Evolutionary conservation across 371 early-diverging fungal species (phyloP), one percentile per base, ranked within the genome.

Genomic region (Apophysomyces sp.): DNA sequence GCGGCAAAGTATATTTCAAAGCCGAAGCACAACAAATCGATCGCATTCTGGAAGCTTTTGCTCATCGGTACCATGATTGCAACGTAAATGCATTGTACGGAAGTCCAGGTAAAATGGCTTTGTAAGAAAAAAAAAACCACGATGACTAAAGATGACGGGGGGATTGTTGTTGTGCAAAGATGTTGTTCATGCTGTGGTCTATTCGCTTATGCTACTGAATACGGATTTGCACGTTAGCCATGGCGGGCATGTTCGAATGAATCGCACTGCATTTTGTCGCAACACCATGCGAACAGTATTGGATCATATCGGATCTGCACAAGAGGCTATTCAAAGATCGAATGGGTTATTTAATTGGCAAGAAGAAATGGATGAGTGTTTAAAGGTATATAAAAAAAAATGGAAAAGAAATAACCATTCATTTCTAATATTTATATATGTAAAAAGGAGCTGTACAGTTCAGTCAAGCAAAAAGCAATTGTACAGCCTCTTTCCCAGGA

Each of bases 11-110:
- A 4, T 86, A 88, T 28, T 77, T 97, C 64, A 90, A 89, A 52
- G 98, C 92, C 16, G 96, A 96, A 72, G 86, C 95, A 8, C 95
- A 95, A 69, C 85, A 89, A 55, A 88, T 95, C 31, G 95, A 94
- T 73, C 83, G 96, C 4, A 87, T 95, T 39, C 66, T 96, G 44
- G 85, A 86, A 51, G 88, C 76, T 37, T 89, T 96, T 73, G 81
- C 94, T 6, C 69, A 78, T 60, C 76, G 89, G 21, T 95, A 89
- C 71, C 90, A 86, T 74, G 78, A 77, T 15, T 89, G 92, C 63
- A 94, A 95, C 64, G 80, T 74, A 2, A 61, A 81, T 16, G 58
- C 73, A 15, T 57, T 80, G 4, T 78, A 80, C 30, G 71, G 74
- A 13, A 78, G 73, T 54, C 63, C 68, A 32, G 70, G 70, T 71